Percentiles rank a stretch among this genome's conserved stretches.
Evolutionary conservation across 495 filamentous ascomycete genomes (phyloP).

Genomic region (Penicillium bovifimosum): DNA sequence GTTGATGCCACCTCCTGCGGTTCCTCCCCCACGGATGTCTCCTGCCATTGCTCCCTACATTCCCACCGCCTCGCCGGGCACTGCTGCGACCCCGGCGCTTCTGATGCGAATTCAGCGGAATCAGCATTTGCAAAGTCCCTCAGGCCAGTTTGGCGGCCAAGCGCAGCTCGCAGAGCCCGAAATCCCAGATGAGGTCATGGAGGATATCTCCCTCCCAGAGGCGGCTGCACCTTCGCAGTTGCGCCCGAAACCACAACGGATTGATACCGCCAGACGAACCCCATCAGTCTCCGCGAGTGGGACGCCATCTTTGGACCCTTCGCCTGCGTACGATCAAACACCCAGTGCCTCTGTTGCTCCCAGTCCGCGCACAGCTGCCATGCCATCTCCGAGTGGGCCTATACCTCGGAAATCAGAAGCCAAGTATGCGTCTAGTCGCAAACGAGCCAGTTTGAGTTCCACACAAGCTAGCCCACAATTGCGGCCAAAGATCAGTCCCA

Average conservation of each 20-base stretch:
- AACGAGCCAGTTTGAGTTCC: conserved; percentile 71
- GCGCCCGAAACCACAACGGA: conserved; percentile 37
- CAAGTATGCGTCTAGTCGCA: conserved; percentile 39
- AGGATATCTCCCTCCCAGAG: conserved; percentile 62
- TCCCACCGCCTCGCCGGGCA: conserved; percentile 21
- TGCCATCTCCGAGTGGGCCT: conserved; percentile 43
- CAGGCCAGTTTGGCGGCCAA: conserved; percentile 27
- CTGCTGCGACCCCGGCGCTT: conserved; percentile 76
- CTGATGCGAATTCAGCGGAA: conserved; percentile 64
- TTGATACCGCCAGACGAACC: conserved; percentile 38
- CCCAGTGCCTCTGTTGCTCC: conserved; percentile 27
- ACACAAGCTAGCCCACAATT: conserved; percentile 76
- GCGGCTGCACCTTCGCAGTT: conserved; percentile 39
- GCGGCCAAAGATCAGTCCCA: conserved; percentile 88
- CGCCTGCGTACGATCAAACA: conserved; percentile 20
- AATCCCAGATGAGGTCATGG: conserved; percentile 55
- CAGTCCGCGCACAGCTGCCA: conserved; percentile 34
- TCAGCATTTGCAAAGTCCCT: conserved; percentile 24
- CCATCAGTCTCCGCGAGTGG: conserved; percentile 27
- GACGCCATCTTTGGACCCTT: conserved; percentile 30
- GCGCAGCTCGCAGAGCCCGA: conserved; percentile 22
- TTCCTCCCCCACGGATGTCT: conserved; percentile 48
- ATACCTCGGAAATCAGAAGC: conserved; percentile 37
- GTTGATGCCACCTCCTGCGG: conserved; percentile 66
- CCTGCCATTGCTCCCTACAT: conserved; percentile 46